Base-by-base conservation (phyloP, 345 rosid species). In the Jatropha curcas region DNA sequence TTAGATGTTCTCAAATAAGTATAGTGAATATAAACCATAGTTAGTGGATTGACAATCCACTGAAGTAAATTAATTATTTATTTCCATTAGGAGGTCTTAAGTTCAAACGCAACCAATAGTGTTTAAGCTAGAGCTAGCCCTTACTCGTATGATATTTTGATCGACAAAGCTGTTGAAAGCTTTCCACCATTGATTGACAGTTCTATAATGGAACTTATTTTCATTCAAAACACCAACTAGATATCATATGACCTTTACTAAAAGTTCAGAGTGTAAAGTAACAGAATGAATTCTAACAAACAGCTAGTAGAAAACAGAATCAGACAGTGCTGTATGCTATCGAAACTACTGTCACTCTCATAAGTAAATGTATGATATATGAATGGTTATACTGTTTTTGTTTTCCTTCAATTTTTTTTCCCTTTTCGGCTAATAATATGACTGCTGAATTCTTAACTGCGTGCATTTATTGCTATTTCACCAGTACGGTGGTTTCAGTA, bases 401-500 rank as follows among this genome's bases (percentile, higher is more conserved):
- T 34, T 31, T 37, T 46, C 19, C 60, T 60, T 20, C 35, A 5
- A 74, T 57, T 19, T 31, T 45, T 27, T 55, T 3, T 16, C 24
- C 22, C 27, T 27, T 55, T 3, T 16, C 24, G n/a, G 8, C 25
- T 25, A 7, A 25, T 34, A 33, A 58, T 34, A 34, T 17, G 13
- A 39, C 7, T 8, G 3, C 51, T 25, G 41, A 37, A 46, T 60
- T 51, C 75, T 70, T n/a, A 59, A 34, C 12, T 50, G 65, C 30
- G 64, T 61, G n/a, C 60, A 55, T 48, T 16, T 33, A 19, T 72
- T 60, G 27, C 75, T 80, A 37, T 60, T 74, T 46, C 57, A 39
- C 48, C 83, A 95, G 97, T 89, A 76, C 71, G 97, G 98, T 67
- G 97, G 97, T 19, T 95, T 92, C 81, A 71, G 96, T 77, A 95